These are phyloP conservation scores for Phytomonas francai DNA, from an alignment of 208 protist species.

Conservation along the genomic window DNA sequence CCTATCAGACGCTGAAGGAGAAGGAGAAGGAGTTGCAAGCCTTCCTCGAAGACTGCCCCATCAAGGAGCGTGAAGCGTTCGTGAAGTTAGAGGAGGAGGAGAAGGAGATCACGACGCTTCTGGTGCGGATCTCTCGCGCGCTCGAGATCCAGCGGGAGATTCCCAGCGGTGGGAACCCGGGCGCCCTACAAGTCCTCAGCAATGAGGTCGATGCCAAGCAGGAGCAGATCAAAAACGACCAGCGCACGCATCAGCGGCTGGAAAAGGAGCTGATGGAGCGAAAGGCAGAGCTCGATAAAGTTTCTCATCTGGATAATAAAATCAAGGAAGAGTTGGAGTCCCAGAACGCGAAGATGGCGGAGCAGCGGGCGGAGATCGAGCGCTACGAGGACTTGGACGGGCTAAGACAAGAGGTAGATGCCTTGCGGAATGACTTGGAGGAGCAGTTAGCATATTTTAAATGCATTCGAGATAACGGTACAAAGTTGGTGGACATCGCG, in stretches of 20 bases:
- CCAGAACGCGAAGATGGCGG: constrained; percentile 63
- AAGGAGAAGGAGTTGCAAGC: constrained; percentile 78
- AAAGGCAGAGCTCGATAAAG: constrained; percentile 85
- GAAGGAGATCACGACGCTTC: constrained; percentile 48
- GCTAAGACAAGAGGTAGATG: constrained; percentile 56
- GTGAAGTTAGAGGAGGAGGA: constrained; percentile 53
- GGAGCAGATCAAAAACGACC: constrained; percentile 72
- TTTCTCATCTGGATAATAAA: constrained; percentile 80
- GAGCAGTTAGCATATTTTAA: constrained; percentile 49
- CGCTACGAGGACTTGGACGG: constrained; percentile 71
- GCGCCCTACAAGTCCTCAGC: constrained; percentile 60
- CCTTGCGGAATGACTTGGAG: constrained; percentile 36
- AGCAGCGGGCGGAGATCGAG: constrained; percentile 75
- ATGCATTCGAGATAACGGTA: constrained; percentile 62
- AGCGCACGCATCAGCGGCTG: constrained; percentile 78
- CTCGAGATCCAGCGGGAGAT: constrained; percentile 75
- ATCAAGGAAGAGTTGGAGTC: constrained; percentile 83
- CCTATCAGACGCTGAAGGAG: constrained; percentile 78
- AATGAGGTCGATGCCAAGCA: constrained; percentile 73
- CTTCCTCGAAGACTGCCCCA: constrained; percentile 86
- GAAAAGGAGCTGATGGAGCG: constrained; percentile 86
- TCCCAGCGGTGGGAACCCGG: constrained; percentile 45
- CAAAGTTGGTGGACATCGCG: constrained; percentile 56
- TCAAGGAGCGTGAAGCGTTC: constrained; percentile 56
- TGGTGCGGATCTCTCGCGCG: constrained; percentile 74